Conservation (phyloP, 257 asterid genomes). For the Asclepias syriaca region DNA sequence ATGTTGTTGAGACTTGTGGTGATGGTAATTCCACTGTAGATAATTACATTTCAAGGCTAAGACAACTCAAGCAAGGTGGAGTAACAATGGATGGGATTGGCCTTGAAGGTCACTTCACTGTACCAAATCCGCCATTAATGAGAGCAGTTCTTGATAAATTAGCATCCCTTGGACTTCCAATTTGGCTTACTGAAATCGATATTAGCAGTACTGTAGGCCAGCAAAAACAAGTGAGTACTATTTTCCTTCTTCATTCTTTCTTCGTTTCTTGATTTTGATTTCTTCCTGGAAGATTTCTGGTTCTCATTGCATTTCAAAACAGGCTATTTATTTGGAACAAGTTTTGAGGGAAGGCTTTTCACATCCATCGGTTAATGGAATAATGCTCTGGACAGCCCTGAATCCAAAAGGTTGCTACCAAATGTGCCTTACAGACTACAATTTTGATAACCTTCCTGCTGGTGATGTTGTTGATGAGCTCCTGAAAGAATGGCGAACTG, state of each 20-base stretch:
- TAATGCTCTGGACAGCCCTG: conserved; percentile 52
- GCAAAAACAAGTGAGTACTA: conserved; percentile 38
- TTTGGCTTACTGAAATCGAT: conserved; percentile 55
- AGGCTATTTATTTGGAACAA: conserved; percentile 45
- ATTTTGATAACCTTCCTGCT: conserved; percentile 44
- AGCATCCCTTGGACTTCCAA: conserved; percentile 42
- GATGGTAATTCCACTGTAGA: conserved; percentile 46
- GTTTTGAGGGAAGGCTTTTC: conserved; percentile 52
- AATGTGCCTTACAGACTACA: conserved; percentile 53
- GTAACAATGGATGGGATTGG: conserved; percentile 44
- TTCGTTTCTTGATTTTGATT: too few relatives aligned
- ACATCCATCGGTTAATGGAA: conserved; percentile 51
- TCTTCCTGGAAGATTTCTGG: not conserved
- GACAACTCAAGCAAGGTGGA: conserved; percentile 35
- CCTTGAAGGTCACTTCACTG: conserved; percentile 42
- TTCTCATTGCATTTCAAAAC: conserved; percentile 4
- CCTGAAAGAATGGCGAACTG: conserved; percentile 48
- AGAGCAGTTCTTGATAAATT: conserved; percentile 46
- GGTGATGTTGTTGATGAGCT: conserved; percentile 52
- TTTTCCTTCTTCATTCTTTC: not conserved
- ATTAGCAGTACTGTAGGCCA: conserved; percentile 30
- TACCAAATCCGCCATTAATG: conserved; percentile 46
- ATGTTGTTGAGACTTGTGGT: conserved; percentile 45
- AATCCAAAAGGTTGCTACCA: conserved; percentile 43
- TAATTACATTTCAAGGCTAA: conserved; percentile 28